These are phyloP conservation scores for Calonectria montana DNA, from an alignment of 2,329 filamentous ascomycete genomes.

Conservation along the genomic window DNA sequence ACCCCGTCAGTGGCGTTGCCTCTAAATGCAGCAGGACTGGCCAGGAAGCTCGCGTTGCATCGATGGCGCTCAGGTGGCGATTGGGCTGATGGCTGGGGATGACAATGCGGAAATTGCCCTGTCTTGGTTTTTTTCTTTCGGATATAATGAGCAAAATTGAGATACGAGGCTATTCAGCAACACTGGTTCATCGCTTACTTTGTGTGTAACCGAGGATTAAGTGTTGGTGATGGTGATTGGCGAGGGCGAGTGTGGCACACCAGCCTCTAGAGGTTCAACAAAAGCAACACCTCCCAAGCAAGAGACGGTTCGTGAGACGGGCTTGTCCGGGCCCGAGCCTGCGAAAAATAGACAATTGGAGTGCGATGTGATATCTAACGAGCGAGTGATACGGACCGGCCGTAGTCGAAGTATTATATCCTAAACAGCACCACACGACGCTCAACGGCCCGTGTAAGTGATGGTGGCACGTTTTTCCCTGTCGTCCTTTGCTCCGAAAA, in stretches of 20 bases:
- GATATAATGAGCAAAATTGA: conserved; percentile 15
- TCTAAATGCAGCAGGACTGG: conserved; percentile 14
- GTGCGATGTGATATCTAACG: background rate
- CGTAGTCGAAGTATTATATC: conserved; percentile 19
- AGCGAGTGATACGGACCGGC: conserved; percentile 16
- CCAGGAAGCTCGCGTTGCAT: conserved; percentile 1
- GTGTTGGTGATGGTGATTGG: background rate
- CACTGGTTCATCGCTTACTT: conserved; percentile 20
- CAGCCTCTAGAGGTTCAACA: background rate
- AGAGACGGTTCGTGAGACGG: background rate
- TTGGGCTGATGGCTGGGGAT: conserved; percentile 15
- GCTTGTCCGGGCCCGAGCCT: conserved; percentile 14
- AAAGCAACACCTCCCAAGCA: background rate
- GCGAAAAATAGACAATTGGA: conserved; percentile 10
- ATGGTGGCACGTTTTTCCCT: conserved; percentile 29
- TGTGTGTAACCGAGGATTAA: background rate
- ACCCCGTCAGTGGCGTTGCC: conserved; percentile 36
- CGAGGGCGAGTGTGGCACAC: background rate
- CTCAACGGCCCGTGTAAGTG: conserved; percentile 30
- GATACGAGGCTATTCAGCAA: background rate
- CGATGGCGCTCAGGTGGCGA: conserved; percentile 4
- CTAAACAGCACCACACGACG: conserved; percentile 7
- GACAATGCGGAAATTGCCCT: conserved; percentile 25
- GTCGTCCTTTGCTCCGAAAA: background rate
- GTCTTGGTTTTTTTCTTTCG: conserved; percentile 11